Evolutionary conservation across 2,329 filamentous ascomycete species (phyloP).

Genomic region (Talaromyces piceae): DNA sequence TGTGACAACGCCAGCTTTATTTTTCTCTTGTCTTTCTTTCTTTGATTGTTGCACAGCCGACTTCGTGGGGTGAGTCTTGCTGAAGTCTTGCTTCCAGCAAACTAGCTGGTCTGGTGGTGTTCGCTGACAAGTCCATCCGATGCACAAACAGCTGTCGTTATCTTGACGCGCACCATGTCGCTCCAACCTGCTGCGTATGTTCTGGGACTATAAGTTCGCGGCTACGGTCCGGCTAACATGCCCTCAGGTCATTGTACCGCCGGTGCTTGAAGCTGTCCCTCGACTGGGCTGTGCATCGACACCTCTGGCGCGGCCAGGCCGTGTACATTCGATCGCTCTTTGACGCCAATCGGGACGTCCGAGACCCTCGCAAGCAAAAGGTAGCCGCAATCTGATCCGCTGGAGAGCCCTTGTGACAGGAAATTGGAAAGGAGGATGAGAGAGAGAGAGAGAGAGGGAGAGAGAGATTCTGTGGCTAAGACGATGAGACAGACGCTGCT

Average conservation of each 20-base stretch:
- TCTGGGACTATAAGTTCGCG: neutral
- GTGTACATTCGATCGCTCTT: slow-evolving; percentile 93
- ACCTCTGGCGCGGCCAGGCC: slow-evolving; percentile 91
- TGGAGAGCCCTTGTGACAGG: neutral
- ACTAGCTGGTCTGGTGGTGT: too few species aligned
- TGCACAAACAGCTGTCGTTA: too few species aligned
- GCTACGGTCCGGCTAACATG: neutral
- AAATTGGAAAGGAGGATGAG: neutral
- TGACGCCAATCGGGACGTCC: slow-evolving; percentile 81
- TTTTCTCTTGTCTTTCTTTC: too few species aligned
- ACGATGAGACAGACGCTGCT: slow-evolving; percentile 59
- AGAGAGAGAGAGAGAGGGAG: too few species aligned
- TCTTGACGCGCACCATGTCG: slow-evolving; percentile 7
- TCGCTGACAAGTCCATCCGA: neutral
- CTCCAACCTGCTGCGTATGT: slow-evolving; percentile 12
- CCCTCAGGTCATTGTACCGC: slow-evolving; percentile 66
- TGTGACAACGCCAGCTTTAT: neutral
- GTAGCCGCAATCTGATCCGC: slow-evolving; percentile 42
- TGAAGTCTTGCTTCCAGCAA: too few species aligned
- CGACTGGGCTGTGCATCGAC: slow-evolving; percentile 89
- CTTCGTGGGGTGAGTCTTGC: too few species aligned
- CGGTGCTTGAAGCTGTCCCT: slow-evolving; percentile 87
- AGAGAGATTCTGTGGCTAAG: neutral
- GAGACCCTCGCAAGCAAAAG: slow-evolving; percentile 76
- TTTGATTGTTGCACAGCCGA: too few species aligned